A percentile compares a stretch with the other conserved stretches of the same genome.
Conservation (phyloP, 2,329 filamentous ascomycete genomes). For the Aspergillus transmontanensis region DNA sequence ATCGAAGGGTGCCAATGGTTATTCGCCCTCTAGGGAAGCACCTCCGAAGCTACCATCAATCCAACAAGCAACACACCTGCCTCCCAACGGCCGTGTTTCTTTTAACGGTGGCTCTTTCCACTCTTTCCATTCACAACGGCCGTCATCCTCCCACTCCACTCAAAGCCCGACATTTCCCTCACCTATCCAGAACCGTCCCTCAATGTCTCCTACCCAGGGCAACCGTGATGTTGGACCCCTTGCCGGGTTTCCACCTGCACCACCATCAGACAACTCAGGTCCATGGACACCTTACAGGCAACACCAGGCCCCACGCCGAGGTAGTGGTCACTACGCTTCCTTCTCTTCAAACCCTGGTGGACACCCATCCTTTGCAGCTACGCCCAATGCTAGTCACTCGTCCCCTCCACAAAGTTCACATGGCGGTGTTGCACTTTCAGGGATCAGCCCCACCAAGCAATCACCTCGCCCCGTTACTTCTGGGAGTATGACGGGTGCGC, state of each 20-base stretch:
- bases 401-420: constrained; percentile 42
- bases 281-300: constrained; percentile 38
- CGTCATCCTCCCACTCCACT: constrained; percentile 45
- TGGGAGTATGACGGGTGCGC: constrained; percentile 35
- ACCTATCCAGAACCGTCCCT: constrained; percentile 48
- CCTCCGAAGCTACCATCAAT: constrained; percentile 29
- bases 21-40: constrained; percentile 27
- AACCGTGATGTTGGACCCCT: constrained; percentile 51
- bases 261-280: constrained; percentile 30
- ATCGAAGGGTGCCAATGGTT: constrained; percentile 32
- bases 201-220: constrained; percentile 53
- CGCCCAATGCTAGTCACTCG: constrained; percentile 35
- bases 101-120: constrained; percentile 31
- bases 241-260: constrained; percentile 44
- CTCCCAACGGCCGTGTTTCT: constrained; percentile 25
- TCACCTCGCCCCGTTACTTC: constrained; percentile 43
- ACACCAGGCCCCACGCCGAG: constrained; percentile 33
- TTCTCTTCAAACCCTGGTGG: constrained; percentile 33
- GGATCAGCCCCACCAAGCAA: constrained; percentile 51
- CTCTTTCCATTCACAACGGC: constrained; percentile 39
- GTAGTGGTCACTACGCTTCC: constrained; percentile 27
- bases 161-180: constrained; percentile 38
- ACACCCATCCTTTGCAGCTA: constrained; percentile 37
- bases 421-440: constrained; percentile 41
- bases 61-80: constrained; percentile 34